Evolutionary conservation across 768 basidiomycete genomes (phyloP).

Genomic region (Podaxis carcinomalis): DNA sequence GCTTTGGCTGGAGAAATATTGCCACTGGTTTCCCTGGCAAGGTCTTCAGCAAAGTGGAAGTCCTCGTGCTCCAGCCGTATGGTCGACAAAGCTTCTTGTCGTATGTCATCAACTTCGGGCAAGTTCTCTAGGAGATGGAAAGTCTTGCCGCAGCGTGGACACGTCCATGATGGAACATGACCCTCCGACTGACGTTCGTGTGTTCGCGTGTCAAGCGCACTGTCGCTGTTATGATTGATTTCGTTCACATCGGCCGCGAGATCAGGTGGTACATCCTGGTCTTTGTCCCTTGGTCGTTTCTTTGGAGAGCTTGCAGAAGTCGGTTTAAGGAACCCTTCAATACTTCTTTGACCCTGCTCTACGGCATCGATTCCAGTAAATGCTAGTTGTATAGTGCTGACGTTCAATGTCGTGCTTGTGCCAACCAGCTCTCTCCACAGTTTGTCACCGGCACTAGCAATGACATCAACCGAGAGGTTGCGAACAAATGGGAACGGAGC

Average conservation of each 20-base stretch:
- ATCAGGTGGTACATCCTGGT: neutral
- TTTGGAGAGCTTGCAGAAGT: slow-evolving; percentile 22
- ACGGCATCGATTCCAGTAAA: slow-evolving; percentile 75
- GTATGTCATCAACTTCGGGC: slow-evolving; percentile 23
- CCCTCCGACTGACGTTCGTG: slow-evolving; percentile 3
- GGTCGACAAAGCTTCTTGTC: slow-evolving; percentile 32
- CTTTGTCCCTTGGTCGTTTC: slow-evolving; percentile 38
- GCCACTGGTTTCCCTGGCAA: slow-evolving; percentile 44
- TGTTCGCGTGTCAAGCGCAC: slow-evolving; percentile 3
- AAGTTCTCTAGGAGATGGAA: slow-evolving; percentile 28
- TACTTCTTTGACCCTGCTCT: slow-evolving; percentile 79
- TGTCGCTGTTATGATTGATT: neutral
- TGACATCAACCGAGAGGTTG: slow-evolving; percentile 69
- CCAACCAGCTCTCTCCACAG: slow-evolving; percentile 89
- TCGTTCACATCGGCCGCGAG: neutral
- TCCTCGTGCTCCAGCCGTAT: slow-evolving; percentile 76
- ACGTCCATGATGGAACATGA: slow-evolving; percentile 40
- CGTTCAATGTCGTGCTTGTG: slow-evolving; percentile 46
- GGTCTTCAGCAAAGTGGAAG: slow-evolving; percentile 82
- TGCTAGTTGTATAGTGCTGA: slow-evolving; percentile 67
- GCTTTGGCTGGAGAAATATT: slow-evolving; percentile 12
- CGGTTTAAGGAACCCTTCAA: slow-evolving; percentile 79
- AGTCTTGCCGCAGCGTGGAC: slow-evolving; percentile 51
- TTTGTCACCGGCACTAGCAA: slow-evolving; percentile 71
- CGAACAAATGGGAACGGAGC: slow-evolving; percentile 80